Evolutionary conservation across 1,284 basidiomycete species (phyloP).

Genomic region (Pholiota adiposa): DNA sequence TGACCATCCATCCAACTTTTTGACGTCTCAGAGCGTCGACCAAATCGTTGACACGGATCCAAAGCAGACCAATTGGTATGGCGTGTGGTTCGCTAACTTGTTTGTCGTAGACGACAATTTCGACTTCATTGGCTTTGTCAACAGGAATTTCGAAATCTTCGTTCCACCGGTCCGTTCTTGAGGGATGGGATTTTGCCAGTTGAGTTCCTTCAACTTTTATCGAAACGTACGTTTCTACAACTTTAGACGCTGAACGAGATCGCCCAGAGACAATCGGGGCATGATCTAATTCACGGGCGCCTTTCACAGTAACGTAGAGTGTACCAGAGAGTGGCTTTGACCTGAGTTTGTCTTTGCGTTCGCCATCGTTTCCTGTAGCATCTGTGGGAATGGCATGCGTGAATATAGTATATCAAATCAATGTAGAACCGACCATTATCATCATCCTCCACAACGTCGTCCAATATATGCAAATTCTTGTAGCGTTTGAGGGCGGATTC

Average conservation of each 20-base stretch:
- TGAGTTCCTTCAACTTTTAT: conserved; percentile 98
- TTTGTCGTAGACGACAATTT: conserved; percentile 96
- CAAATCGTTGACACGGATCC: conserved; percentile 95
- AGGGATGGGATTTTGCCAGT: conserved; percentile 89
- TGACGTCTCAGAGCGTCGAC: conserved; percentile 94
- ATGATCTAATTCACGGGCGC: conserved; percentile 95
- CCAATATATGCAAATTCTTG: conserved; percentile 94
- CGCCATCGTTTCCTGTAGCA: conserved; percentile 73
- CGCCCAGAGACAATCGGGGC: conserved; percentile 70
- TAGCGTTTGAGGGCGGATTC: conserved; percentile 94
- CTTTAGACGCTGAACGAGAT: conserved; percentile 77
- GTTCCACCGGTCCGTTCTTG: conserved; percentile 95
- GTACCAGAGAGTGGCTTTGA: conserved; percentile 95
- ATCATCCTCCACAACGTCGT: conserved; percentile 86
- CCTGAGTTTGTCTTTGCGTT: conserved; percentile 88
- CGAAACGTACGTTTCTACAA: conserved; percentile 88
- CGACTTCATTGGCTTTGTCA: conserved; percentile 98
- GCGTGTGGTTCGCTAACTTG: conserved; percentile 80
- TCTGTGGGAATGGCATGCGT: conserved; percentile 22
- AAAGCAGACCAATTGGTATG: conserved; percentile 93
- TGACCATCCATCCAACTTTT: conserved; percentile 89
- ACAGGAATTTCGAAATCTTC: conserved; percentile 97
- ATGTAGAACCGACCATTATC: conserved; percentile 55
- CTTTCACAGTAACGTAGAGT: conserved; percentile 86
- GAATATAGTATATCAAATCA: not conserved